Evolutionary conservation across 164 flowering plant species (phyloP), one percentile per base, ranked within the genome.

Genomic region (Santalum album): DNA sequence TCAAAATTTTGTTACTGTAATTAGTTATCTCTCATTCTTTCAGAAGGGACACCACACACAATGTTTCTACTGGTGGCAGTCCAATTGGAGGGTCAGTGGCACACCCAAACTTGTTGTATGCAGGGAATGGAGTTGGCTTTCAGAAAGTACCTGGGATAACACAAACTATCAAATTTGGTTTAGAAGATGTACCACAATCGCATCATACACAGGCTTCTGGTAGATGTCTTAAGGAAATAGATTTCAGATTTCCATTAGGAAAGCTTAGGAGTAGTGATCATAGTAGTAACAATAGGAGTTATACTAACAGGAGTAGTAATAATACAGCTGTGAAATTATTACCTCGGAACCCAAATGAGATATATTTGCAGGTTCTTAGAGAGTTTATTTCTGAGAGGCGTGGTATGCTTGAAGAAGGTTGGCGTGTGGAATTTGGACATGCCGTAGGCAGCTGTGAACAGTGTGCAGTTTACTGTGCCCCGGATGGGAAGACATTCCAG

Each of bases 321-420:
- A 68, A 53, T 68, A 34, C 66, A 54, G 40, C 71, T 40, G 18
- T 55, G 44, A 69, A 60, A 57, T 39, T 60, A 48, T 53, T 66
- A 53, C 49, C 68, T 45, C 58, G 40, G 58, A 69, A 57, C 66
- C 61, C 67, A 17, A 67, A 62, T 49, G 80, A 76, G 68, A 51
- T 60, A 7, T 71, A 69, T 56, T 54, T 84, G 61, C 70, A 68
- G 64, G 58, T 69, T 55, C 77, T 87, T 60, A 71, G 70, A 55
- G 82, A 82, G 11, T 82, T 64, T 27, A 63, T 84, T 58, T 60
- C 69, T 48, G 79, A 77, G 65, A 72, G 73, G 67, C 69, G 72
- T 52, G 90, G 86, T 51, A 57, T 65, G 12, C 51, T 83, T 52
- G 84, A 70, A 47, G 83, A 82, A 61, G 90, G 88, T 55, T 84